Base-by-base conservation (phyloP, 2,329 filamentous ascomycete genomes). In the Scedosporium boydii region DNA sequence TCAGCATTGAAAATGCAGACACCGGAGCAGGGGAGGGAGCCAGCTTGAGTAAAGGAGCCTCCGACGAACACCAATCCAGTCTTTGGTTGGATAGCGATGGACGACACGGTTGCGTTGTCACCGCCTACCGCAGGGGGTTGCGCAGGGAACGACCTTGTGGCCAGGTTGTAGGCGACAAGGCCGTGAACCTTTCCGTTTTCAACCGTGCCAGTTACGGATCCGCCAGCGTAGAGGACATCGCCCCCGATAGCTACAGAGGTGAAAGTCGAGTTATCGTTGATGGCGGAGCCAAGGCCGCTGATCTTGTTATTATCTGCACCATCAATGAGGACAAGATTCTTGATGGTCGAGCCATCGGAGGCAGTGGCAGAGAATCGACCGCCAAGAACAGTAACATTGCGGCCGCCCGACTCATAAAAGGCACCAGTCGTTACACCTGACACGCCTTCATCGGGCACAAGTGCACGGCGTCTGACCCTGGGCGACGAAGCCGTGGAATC, bases 371-470 rank as follows among this genome's bases (percentile, higher is more conserved):
- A 83, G 72, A 99, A 99, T 69, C 92, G 91, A 1, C 95, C 95
- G 58, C 87, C 95, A 29, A 98, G 80, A 46, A 98, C 84, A 0
- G 95, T 98, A 63, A 96, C 81, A 73, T 97, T 97, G 66, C 85
- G 82, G 63, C 78, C 79, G 65, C 85, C 84, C 16, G 82, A 79
- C 46, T 82, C 83, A 72, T 96, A 91, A 70, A 96, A 96, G 2
- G 87, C 76, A 34, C 91, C 95, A 6, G 89, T 85, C 23, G 88
- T 80, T n/a, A 96, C 87, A 34, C 91, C 91, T 2, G 82, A 81
- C 7, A 83, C 73, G 57, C 70, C 72, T 48, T 74, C 73, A 9
- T 48, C 51, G 7, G 73, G 67, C 5, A 75, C 62, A 1, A 74
- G 71, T 55, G 79, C 78, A 6, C 85, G 80, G 66, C 85, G 84